Evolutionary conservation across 202 grass and related monocot genomes (phyloP), one percentile per base, ranked within the genome.

Genomic region (Musa balbisiana): DNA sequence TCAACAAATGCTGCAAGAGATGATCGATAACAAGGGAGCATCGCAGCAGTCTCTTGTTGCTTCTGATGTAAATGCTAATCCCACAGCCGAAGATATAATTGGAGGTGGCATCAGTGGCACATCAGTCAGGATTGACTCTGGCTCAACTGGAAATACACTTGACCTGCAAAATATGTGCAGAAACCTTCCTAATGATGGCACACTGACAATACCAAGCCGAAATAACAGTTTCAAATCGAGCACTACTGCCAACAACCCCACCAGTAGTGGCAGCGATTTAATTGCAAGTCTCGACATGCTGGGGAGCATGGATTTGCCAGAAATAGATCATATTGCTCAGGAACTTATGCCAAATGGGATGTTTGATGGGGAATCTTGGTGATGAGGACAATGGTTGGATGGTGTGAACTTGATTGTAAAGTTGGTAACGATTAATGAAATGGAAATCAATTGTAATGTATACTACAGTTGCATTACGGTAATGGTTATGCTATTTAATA

Each of bases 201-300:
- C 11, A 8, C 10, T 11, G 10, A 10, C 53, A 11, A 20, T 8
- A 23, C 67, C 33, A 9, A 51, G 20, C 52, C 51, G 67, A 54
- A 62, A 26, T 12, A 80, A 72, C 78, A 72, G 67, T 72, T 60
- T 80, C 33, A 80, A 80, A 51, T 78, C 76, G 10, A 25, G 27
- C 33, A 26, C 67, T 20, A 9, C 12, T 8, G n/a, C 67, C 12
- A 51, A 8, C 11, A 71, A 59, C 33, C 66, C 67, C 9, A 2
- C 67, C 10, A 49, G 6, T 11, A 22, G 29, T 26, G 65, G 33
- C 13, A 71, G 20, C 26, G 27, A 21, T 59, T 2, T 52, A 23
- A 72, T 17, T 17, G 25, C 17, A 8, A 22, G 17, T 51, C 11
- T 16, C 8, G n/a, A 80, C 29, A 62, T 80, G 19, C 55, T 26